A percentile compares a stretch with the other conserved stretches of the same genome.
Conservation (phyloP, 2,329 filamentous ascomycete genomes). For the Akanthomyces muscarius region DNA sequence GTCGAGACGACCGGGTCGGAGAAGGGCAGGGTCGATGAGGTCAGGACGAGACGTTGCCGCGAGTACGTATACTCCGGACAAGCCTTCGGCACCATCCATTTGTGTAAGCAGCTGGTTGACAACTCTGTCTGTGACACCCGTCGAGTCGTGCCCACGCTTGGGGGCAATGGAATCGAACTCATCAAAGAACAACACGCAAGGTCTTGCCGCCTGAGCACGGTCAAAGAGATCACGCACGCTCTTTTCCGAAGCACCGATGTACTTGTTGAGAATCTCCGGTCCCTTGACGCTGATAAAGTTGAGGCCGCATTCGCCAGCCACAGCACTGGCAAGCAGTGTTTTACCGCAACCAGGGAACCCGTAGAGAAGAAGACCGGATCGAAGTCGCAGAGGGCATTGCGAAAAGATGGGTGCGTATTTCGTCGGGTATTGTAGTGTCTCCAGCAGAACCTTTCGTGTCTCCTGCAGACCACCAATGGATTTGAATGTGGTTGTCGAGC, state of each 20-base stretch:
- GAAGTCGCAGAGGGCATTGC: conserved; percentile 88
- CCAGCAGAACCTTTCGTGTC: conserved; percentile 85
- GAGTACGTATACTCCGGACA: conserved; percentile 92
- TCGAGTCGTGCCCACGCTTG: conserved; percentile 94
- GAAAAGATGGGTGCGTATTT: conserved; percentile 98
- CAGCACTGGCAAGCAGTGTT: conserved; percentile 88
- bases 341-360: conserved; percentile 96
- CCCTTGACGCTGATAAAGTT: conserved; percentile 99
- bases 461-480: conserved; percentile 84
- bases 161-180: conserved; percentile 98
- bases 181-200: conserved; percentile 96
- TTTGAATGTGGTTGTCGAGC: conserved; percentile 86
- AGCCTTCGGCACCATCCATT: conserved; percentile 96
- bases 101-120: conserved; percentile 98
- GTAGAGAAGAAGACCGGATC: conserved; percentile 88
- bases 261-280: conserved; percentile 97
- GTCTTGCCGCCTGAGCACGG: conserved; percentile 81
- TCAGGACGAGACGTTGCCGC: conserved; percentile 92
- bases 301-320: conserved; percentile 95
- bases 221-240: conserved; percentile 93
- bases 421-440: conserved; percentile 94
- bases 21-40: conserved; percentile 87
- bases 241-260: conserved; percentile 97
- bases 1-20: conserved; percentile 87
- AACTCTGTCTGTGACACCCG: conserved; percentile 96